A percentile compares a stretch with the other conserved stretches of the same genome.
These are phyloP conservation scores for Xylariaceae sp. DNA, from an alignment of 2,329 filamentous ascomycete genomes.

Conservation along the genomic window DNA sequence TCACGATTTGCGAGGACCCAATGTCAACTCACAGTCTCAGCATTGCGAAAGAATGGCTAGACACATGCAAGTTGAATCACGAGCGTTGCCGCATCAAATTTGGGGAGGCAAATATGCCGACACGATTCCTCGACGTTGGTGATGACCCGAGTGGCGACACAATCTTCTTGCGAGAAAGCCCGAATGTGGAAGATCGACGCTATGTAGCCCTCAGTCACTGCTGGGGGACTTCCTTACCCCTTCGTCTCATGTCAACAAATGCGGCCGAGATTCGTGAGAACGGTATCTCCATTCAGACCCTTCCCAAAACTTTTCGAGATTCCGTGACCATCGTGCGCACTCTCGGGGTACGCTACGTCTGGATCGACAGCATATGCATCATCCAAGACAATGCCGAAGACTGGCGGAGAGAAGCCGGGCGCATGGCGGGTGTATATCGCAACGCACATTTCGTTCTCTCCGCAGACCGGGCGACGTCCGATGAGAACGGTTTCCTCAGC, in stretches of 20 bases:
- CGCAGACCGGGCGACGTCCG: conserved; percentile 4
- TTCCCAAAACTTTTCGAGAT: background rate
- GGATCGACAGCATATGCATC: conserved; percentile 12
- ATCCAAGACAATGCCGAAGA: conserved; percentile 9
- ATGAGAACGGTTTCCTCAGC: conserved; percentile 8
- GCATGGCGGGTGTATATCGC: conserved; percentile 11
- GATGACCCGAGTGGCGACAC: background rate
- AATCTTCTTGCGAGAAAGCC: background rate
- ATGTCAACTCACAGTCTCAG: background rate
- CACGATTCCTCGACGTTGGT: background rate
- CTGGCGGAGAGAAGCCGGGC: conserved; percentile 8
- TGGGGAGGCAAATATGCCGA: background rate
- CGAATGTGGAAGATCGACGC: background rate
- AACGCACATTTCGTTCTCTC: conserved; percentile 11
- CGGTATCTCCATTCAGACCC: background rate
- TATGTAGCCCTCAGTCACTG: background rate
- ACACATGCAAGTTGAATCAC: background rate
- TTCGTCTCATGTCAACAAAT: background rate
- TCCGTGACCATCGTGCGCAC: background rate
- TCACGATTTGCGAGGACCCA: background rate
- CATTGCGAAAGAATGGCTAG: conserved; percentile 1
- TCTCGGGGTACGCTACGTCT: conserved; percentile 11
- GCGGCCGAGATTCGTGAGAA: background rate
- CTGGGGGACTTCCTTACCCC: background rate
- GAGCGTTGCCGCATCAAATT: background rate